Conservation (phyloP, 345 rosid species). For the Lepidium didymum region DNA sequence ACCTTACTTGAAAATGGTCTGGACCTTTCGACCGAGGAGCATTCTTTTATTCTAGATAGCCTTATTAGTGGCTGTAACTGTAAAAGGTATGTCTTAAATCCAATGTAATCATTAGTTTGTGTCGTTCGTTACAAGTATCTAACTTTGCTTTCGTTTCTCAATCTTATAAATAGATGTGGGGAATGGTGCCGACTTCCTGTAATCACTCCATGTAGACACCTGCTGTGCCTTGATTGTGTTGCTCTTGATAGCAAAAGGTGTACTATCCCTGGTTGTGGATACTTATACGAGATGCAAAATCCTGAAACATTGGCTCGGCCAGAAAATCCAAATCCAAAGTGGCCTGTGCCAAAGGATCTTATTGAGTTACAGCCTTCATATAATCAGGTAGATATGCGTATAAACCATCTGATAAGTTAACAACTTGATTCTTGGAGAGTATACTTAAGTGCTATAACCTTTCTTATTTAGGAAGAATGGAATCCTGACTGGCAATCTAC, state of each 20-base stretch:
- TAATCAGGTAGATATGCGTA: constrained; percentile 54
- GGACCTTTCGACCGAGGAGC: constrained; percentile 58
- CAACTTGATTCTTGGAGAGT: background rate
- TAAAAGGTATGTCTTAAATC: constrained; percentile 47
- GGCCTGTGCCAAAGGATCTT: constrained; percentile 97
- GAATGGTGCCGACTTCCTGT: constrained; percentile 98
- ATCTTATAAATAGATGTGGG: constrained; percentile 53
- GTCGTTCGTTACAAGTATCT: background rate
- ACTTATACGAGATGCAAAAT: constrained; percentile 79
- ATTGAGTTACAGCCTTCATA: constrained; percentile 96
- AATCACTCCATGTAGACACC: constrained; percentile 89
- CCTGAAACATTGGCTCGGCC: constrained; percentile 71
- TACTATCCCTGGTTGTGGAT: constrained; percentile 64
- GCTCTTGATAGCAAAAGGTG: constrained; percentile 71
- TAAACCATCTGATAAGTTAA: background rate
- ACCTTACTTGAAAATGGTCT: constrained; percentile 51
- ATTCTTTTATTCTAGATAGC: constrained; percentile 52
- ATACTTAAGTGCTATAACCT: constrained; percentile 1
- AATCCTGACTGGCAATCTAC: constrained; percentile 98
- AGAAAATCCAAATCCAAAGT: constrained; percentile 93
- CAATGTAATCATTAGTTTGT: constrained; percentile 6
- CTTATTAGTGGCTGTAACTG: constrained; percentile 84
- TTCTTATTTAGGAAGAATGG: constrained; percentile 79
- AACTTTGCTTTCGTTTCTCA: background rate
- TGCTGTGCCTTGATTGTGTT: constrained; percentile 83